phyloP scores from a whole-genome alignment of 371 early-diverging fungal genomes.

The Mortierella sp. region DNA sequence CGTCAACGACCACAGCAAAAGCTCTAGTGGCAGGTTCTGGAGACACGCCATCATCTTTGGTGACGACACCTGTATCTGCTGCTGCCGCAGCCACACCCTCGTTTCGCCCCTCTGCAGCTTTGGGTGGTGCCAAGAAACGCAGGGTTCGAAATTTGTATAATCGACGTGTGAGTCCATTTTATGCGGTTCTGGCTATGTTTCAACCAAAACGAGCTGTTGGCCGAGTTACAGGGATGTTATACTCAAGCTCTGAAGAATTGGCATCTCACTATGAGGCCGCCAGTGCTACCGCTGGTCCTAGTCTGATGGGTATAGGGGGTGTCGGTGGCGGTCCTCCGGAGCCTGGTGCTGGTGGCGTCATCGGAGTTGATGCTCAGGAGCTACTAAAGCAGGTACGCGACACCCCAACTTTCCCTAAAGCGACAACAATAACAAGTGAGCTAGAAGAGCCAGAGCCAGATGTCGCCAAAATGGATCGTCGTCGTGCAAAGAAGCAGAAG shows the following conservation, averaged over 20 bases:
- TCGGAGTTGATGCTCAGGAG: conserved; percentile 6
- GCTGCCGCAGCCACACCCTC: background rate
- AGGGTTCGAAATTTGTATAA: conserved; percentile 43
- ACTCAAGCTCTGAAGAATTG: conserved; percentile 20
- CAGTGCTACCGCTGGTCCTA: background rate
- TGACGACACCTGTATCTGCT: background rate
- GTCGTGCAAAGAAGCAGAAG: background rate
- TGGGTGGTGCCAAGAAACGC: conserved; percentile 37
- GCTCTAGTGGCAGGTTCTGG: background rate
- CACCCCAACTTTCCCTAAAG: background rate
- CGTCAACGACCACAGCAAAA: background rate
- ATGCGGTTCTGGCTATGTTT: conserved; percentile 45
- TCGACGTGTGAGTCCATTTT: conserved; percentile 54
- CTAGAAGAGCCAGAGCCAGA: background rate
- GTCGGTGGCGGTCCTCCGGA: background rate
- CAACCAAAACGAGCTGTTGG: conserved; percentile 24
- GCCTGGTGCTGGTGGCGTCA: conserved; percentile 5
- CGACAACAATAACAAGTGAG: background rate
- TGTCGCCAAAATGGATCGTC: background rate
- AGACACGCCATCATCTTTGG: background rate
- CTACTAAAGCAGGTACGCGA: background rate
- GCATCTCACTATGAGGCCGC: background rate
- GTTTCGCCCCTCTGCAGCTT: conserved; percentile 16
- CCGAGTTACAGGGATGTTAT: conserved; percentile 37
- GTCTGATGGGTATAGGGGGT: background rate